phyloP scores from a whole-genome alignment of 2,329 filamentous ascomycete genomes.

The Phoma herbarum region DNA sequence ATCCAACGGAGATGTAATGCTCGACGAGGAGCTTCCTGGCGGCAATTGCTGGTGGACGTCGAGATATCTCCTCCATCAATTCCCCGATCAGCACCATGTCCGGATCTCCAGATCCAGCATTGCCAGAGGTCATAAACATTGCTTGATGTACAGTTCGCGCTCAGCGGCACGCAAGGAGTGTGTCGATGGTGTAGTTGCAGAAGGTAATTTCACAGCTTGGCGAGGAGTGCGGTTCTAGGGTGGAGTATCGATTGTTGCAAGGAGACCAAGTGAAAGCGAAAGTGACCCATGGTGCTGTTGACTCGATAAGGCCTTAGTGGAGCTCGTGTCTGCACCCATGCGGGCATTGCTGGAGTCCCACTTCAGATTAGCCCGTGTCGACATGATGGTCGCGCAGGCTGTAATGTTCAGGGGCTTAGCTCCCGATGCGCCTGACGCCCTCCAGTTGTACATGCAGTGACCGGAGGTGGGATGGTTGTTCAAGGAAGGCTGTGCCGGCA shows the following conservation, averaged over 20 bases:
- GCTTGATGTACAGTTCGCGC: neutral
- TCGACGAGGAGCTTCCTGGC: slow-evolving; percentile 45
- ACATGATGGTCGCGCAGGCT: neutral
- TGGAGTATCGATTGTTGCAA: neutral
- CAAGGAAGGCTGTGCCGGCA: slow-evolving; percentile 3
- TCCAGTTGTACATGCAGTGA: slow-evolving; percentile 3
- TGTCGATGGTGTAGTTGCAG: neutral
- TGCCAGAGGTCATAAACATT: slow-evolving; percentile 22
- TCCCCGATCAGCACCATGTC: slow-evolving; percentile 47
- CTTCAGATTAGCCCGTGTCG: neutral
- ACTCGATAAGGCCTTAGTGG: neutral
- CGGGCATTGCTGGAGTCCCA: neutral
- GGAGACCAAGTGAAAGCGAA: neutral
- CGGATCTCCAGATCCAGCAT: slow-evolving; percentile 35
- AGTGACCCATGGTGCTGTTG: neutral
- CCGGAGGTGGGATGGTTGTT: slow-evolving; percentile 8
- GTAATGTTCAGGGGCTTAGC: neutral
- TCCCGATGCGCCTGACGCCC: slow-evolving; percentile 1
- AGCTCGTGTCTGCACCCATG: neutral
- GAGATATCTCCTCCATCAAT: slow-evolving; percentile 43
- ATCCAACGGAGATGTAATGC: slow-evolving; percentile 45
- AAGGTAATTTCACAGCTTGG: neutral
- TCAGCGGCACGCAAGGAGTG: neutral
- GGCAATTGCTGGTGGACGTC: slow-evolving; percentile 39
- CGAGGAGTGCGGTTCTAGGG: neutral